These are phyloP conservation scores for Agapanthus africanus DNA, from an alignment of 106 monocot genomes.

Conservation along the genomic window DNA sequence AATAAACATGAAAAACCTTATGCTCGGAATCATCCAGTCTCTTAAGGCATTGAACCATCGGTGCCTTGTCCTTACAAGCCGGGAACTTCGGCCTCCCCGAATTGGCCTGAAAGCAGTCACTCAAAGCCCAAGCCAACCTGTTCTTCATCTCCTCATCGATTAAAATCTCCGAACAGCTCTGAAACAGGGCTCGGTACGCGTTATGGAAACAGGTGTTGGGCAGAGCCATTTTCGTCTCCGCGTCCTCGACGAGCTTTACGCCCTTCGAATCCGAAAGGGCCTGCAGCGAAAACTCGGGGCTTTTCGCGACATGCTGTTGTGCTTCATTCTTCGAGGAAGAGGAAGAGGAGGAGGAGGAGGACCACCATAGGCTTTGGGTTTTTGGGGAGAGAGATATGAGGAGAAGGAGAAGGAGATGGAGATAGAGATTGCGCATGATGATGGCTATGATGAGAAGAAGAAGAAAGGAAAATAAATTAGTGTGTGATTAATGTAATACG, in stretches of 20 bases:
- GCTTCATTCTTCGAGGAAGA: neutral
- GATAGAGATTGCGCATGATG: neutral
- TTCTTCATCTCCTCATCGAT: slow-evolving; percentile 59
- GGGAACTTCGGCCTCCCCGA: slow-evolving; percentile 54
- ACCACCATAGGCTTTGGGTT: neutral
- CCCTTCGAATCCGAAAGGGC: slow-evolving; percentile 17
- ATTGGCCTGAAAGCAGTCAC: slow-evolving; percentile 64
- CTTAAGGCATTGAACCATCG: slow-evolving; percentile 56
- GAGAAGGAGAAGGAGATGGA: neutral
- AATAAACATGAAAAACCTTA: slow-evolving; percentile 65
- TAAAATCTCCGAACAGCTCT: slow-evolving; percentile 63
- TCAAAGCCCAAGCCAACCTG: slow-evolving; percentile 70
- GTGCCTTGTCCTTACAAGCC: slow-evolving; percentile 16
- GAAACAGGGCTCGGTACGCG: slow-evolving; percentile 57
- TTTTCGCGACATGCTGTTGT: neutral
- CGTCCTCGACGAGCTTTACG: slow-evolving; percentile 48
- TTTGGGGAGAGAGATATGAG: neutral
- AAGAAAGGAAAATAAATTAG: too few species aligned
- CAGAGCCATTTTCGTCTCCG: slow-evolving; percentile 27
- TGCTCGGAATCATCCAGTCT: slow-evolving; percentile 60
- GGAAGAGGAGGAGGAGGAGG: slow-evolving; percentile 13
- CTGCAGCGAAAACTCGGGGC: slow-evolving; percentile 32
- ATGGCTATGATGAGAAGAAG: too few species aligned
- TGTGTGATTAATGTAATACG: too few species aligned
- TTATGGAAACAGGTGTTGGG: slow-evolving; percentile 66